Conservation (phyloP, 495 filamentous ascomycete species). For the Aspergillus conjunctus region DNA sequence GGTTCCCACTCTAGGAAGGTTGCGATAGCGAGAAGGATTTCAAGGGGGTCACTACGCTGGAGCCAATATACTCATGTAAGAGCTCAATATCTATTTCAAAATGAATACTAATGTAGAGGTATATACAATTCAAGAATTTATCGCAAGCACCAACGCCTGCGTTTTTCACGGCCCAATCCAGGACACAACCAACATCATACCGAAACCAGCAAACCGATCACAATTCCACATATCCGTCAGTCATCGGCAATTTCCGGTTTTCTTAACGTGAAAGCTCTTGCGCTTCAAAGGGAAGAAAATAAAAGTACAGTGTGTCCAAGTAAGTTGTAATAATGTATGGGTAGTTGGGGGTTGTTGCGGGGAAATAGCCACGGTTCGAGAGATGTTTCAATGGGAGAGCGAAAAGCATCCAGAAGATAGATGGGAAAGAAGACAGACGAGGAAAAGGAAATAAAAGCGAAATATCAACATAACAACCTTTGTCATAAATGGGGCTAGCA, state of each 20-base stretch:
- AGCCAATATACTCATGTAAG: constrained; percentile 1
- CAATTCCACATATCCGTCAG: neutral
- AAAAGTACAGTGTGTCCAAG: constrained; percentile 20
- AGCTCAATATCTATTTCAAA: constrained; percentile 25
- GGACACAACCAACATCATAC: constrained; percentile 17
- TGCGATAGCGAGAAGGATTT: too few relatives aligned
- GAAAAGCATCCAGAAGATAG: constrained; percentile 11
- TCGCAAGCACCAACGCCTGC: constrained; percentile 26
- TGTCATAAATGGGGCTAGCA: constrained; percentile 24
- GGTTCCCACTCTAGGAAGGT: too few relatives aligned
- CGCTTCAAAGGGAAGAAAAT: neutral
- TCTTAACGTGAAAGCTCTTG: constrained; percentile 10
- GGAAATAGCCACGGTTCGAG: neutral
- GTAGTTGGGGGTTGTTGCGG: neutral
- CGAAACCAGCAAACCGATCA: constrained; percentile 9
- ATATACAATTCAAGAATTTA: constrained; percentile 31
- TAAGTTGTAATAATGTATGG: neutral
- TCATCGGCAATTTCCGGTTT: constrained; percentile 6
- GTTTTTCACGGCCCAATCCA: constrained; percentile 18
- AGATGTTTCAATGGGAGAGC: neutral
- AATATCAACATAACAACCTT: constrained; percentile 28
- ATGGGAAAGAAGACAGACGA: constrained; percentile 18
- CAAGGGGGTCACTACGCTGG: too few relatives aligned
- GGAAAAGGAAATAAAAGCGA: constrained; percentile 19
- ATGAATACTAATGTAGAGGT: constrained; percentile 23